Conservation (phyloP, 768 basidiomycete species). For the Coprinopsis marcescibilis region DNA sequence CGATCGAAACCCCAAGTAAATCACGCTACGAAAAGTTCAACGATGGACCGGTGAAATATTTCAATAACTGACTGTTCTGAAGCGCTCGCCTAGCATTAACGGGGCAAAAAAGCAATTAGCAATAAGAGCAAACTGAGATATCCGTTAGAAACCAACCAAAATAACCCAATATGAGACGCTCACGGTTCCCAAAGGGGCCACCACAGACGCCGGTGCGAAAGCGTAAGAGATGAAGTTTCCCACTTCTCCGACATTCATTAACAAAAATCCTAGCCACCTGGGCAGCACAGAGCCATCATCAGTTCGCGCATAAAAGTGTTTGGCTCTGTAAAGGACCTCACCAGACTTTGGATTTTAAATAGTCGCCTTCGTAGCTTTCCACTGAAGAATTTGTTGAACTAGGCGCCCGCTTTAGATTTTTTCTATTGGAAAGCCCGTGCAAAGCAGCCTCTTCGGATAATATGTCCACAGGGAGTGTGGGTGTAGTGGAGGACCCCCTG, state of each 20-base stretch:
- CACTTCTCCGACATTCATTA: constrained; percentile 89
- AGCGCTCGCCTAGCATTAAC: constrained; percentile 72
- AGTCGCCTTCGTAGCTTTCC: constrained; percentile 59
- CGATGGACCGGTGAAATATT: constrained; percentile 9
- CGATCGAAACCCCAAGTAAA: constrained; percentile 70
- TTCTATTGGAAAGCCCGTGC: constrained; percentile 18
- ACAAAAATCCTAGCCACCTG: constrained; percentile 85
- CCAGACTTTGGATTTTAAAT: constrained; percentile 84
- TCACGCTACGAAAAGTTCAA: constrained; percentile 49
- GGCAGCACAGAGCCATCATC: too few relatives aligned
- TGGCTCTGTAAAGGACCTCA: constrained; percentile 3
- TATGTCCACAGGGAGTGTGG: constrained; percentile 35
- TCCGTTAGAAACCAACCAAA: constrained; percentile 9
- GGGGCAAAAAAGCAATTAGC: constrained; percentile 96
- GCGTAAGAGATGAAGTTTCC: constrained; percentile 91
- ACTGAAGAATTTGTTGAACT: constrained; percentile 18
- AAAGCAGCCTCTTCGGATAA: constrained; percentile 32
- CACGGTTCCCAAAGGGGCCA: constrained; percentile 94
- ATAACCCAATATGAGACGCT: constrained; percentile 22
- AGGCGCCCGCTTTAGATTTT: constrained; percentile 15
- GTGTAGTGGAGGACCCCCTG: constrained; percentile 10
- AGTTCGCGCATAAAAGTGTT: too few relatives aligned
- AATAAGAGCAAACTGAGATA: constrained; percentile 75
- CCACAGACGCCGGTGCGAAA: constrained; percentile 86
- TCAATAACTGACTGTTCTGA: constrained; percentile 55